Percentiles rank a stretch among this genome's conserved stretches.
Conservation (phyloP, 257 asterid genomes). For the Solanum pinnatisectum region DNA sequence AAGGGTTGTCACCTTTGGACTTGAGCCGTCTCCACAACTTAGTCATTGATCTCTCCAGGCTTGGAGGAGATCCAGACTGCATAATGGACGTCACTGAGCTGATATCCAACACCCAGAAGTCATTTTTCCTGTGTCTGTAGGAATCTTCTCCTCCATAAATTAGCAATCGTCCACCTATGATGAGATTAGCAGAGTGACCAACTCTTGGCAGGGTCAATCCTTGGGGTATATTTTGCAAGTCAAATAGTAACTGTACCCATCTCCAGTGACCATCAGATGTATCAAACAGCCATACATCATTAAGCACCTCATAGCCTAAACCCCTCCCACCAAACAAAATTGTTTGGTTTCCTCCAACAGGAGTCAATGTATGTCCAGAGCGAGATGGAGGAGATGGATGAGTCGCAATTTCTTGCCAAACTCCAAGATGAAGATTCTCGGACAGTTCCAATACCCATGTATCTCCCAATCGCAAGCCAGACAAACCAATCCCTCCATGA, state of each 20-base stretch:
- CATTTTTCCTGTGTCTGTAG: constrained; percentile 54
- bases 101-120: constrained; percentile 77
- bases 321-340: constrained; percentile 89
- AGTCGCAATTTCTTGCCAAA: constrained; percentile 49
- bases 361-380: constrained; percentile 82
- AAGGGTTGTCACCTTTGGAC: constrained; percentile 44
- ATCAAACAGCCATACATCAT: constrained; percentile 68
- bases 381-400: constrained; percentile 65
- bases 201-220: constrained; percentile 70
- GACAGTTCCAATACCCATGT: constrained; percentile 68
- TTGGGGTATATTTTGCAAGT: constrained; percentile 43
- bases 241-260: constrained; percentile 57
- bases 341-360: constrained; percentile 37
- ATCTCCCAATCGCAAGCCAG: constrained; percentile 57
- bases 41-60: constrained; percentile 10
- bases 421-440: constrained; percentile 45
- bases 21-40: constrained; percentile 62
- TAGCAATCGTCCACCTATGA: constrained; percentile 65
- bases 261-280: constrained; percentile 31
- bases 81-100: constrained; percentile 17
- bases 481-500: constrained; percentile 79
- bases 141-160: constrained; percentile 90
- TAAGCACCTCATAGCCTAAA: constrained; percentile 53
- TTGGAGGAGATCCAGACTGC: constrained; percentile 15
- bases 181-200: constrained; percentile 82